phyloP scores from a whole-genome alignment of 1,139 yeast genomes.

The Candida sp. region DNA sequence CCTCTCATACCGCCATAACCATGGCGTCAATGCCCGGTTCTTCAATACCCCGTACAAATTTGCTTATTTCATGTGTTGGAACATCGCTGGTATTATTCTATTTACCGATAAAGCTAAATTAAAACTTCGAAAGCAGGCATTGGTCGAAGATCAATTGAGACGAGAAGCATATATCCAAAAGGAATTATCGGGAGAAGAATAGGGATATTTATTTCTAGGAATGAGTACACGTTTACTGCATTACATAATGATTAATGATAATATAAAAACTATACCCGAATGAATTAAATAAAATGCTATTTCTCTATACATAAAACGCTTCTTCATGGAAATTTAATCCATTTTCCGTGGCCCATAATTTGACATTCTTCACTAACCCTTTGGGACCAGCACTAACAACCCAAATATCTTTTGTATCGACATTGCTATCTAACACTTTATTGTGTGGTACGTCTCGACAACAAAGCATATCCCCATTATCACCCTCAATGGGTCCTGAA shows the following conservation, averaged over 20 bases:
- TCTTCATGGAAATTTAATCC: constrained; percentile 87
- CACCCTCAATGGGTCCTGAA: constrained; percentile 41
- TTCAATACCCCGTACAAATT: constrained; percentile 36
- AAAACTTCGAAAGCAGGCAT: constrained; percentile 31
- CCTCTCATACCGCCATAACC: constrained; percentile 30
- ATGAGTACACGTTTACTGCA: neutral
- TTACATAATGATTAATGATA: neutral
- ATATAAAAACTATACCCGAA: neutral
- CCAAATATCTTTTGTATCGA: constrained; percentile 58
- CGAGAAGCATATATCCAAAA: constrained; percentile 19
- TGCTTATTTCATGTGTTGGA: constrained; percentile 39
- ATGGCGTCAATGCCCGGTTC: constrained; percentile 30
- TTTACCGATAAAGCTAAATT: constrained; percentile 36
- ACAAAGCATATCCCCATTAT: constrained; percentile 31
- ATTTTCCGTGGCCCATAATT: constrained; percentile 79
- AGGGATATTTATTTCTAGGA: no score
- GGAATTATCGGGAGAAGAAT: constrained; percentile 8
- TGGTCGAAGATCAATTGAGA: constrained; percentile 36
- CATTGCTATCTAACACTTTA: constrained; percentile 28
- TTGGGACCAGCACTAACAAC: constrained; percentile 88
- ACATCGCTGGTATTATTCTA: constrained; percentile 36
- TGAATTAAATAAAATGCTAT: neutral
- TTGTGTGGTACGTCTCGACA: constrained; percentile 41
- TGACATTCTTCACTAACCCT: constrained; percentile 71
- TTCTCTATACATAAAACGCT: constrained; percentile 60